These are phyloP conservation scores for Pseudocercospora crystallina DNA, from an alignment of 2,329 filamentous ascomycete species.

Conservation along the genomic window DNA sequence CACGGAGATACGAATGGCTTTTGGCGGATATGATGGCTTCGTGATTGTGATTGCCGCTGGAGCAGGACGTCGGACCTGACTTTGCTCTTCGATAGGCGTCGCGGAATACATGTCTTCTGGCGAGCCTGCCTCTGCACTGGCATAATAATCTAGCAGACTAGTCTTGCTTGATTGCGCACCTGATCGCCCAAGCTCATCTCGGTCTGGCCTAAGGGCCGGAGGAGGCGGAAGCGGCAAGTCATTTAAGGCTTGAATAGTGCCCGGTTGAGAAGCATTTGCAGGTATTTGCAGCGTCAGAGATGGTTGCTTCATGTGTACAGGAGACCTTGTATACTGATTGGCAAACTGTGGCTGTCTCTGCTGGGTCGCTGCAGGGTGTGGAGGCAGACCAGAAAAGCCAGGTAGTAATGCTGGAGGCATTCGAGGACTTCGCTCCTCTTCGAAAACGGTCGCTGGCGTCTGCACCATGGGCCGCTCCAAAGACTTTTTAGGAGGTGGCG, in stretches of 20 bases:
- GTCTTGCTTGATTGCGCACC: slow-evolving; percentile 13
- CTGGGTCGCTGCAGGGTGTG: slow-evolving; percentile 16
- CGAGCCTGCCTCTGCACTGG: slow-evolving; percentile 30
- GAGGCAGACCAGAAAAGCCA: slow-evolving; percentile 11
- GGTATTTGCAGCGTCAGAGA: slow-evolving; percentile 17
- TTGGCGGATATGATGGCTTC: slow-evolving; percentile 26
- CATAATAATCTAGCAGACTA: slow-evolving; percentile 34
- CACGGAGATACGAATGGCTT: slow-evolving; percentile 21
- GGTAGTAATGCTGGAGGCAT: slow-evolving; percentile 15
- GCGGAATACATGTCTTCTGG: slow-evolving; percentile 19
- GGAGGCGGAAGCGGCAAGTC: slow-evolving; percentile 10
- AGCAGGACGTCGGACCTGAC: slow-evolving; percentile 22
- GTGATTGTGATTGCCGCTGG: slow-evolving; percentile 25
- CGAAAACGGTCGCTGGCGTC: slow-evolving; percentile 35
- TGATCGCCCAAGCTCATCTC: slow-evolving; percentile 6
- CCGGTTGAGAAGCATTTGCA: neutral
- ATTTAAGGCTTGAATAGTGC: slow-evolving; percentile 4
- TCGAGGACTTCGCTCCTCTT: slow-evolving; percentile 30
- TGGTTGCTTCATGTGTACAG: neutral
- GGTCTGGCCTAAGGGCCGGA: slow-evolving; percentile 4
- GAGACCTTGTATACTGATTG: too few species aligned
- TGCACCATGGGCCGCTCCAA: slow-evolving; percentile 19
- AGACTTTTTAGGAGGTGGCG: slow-evolving; percentile 17
- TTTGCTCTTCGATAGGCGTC: slow-evolving; percentile 28
- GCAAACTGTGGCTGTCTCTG: neutral